Percentiles rank a stretch among this genome's conserved stretches.
These are phyloP conservation scores for Coniochaeta prunicola DNA, from an alignment of 2,329 filamentous ascomycete genomes.

Conservation along the genomic window DNA sequence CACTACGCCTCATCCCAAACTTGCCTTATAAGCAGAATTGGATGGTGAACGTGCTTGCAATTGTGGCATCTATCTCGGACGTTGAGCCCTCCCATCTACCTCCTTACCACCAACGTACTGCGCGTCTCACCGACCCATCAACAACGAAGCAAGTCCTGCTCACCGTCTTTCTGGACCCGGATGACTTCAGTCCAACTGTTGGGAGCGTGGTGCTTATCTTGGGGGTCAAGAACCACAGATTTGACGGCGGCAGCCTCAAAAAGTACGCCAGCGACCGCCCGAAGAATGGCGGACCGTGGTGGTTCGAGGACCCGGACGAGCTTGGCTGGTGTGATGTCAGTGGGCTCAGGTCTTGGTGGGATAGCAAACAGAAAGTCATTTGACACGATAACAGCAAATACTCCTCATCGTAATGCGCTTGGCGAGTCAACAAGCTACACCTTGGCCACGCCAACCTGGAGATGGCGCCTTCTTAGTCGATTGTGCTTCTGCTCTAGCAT, in stretches of 20 bases:
- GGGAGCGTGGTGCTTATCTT: constrained; percentile 44
- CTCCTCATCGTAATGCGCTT: neutral
- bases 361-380: neutral
- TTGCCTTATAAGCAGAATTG: constrained; percentile 52
- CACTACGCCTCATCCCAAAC: constrained; percentile 36
- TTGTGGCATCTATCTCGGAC: constrained; percentile 38
- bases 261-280: constrained; percentile 32
- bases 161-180: constrained; percentile 47
- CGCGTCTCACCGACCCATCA: constrained; percentile 42
- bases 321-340: constrained; percentile 43
- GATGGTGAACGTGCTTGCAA: constrained; percentile 46
- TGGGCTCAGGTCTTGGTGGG: constrained; percentile 39
- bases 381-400: neutral
- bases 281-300: constrained; percentile 31
- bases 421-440: too few species aligned
- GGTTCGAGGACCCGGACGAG: constrained; percentile 39
- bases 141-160: constrained; percentile 45
- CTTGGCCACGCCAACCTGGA: too few species aligned
- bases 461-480: too few species aligned
- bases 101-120: constrained; percentile 43
- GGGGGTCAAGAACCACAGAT: constrained; percentile 51
- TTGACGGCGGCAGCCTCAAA: constrained; percentile 37
- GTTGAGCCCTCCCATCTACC: constrained; percentile 42
- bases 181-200: constrained; percentile 35
- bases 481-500: neutral